Base-by-base conservation (phyloP, 2,329 filamentous ascomycete genomes). In the Trichoderma sp. region DNA sequence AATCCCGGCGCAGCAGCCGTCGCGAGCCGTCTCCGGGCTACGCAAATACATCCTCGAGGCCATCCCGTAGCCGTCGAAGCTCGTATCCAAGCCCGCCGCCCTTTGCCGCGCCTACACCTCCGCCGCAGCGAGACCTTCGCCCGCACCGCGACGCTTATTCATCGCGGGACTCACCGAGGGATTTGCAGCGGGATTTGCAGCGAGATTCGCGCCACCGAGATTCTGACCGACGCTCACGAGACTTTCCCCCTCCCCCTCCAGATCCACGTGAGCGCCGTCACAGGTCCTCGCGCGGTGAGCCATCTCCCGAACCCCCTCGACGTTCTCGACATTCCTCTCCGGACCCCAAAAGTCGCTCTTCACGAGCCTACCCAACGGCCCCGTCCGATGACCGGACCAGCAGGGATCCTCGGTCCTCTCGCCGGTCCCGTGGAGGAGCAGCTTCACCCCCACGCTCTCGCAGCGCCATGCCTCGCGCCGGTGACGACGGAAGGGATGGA, bases 251-350 rank as follows among this genome's bases (percentile, higher is more conserved):
- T 61, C 58, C 25, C 13, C 35, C 57, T 19, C 8, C 34, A 13
- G 63, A 67, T 12, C 54, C 42, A 57, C 67, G 64, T 56, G 67
- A 69, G 54, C 56, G 67, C 17, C 56, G 48, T 52, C 56, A 61
- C 50, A 65, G 29, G 59, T 66, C 67, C 32, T 68, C 67, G 7
- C 60, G 53, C 22, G 60, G 60, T 42, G 67, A 66, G 27, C 67
- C 67, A 27, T 66, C 60, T 13, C 58, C 48, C 10, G 67, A 65
- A 34, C 35, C 56, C 2, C 37, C 22, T 13, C 57, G 39, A 9
- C 63, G 64, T 7, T 69, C 63, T 37, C 53, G 67, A 60, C 29
- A 59, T 22, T n/a, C 13, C 17, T 66, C 67, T 15, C 64, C 56
- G 10, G 68, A 67, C 2, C 68, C 39, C 25, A 61, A 15, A 39